A percentile compares a stretch with the other conserved stretches of the same genome.
These are phyloP conservation scores for Suhomyces atakaporum DNA, from an alignment of 1,139 yeast genomes.

Conservation along the genomic window DNA sequence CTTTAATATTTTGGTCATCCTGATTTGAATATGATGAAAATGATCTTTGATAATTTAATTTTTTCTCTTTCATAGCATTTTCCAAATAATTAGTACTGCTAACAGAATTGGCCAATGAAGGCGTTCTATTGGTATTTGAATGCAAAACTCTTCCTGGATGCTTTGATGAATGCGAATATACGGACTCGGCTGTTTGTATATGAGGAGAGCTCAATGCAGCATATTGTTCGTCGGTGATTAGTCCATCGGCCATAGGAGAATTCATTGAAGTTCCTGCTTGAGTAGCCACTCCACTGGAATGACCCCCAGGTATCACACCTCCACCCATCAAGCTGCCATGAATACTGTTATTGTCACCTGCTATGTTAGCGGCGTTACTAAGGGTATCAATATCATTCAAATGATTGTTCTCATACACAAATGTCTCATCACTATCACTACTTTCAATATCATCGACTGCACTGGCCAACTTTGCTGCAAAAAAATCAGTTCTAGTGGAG, in stretches of 20 bases:
- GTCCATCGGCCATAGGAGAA: conserved; percentile 9
- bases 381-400: conserved; percentile 23
- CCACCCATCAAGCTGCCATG: conserved; percentile 15
- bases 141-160: conserved; percentile 4
- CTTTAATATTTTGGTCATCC: conserved; percentile 11
- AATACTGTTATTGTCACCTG: conserved; percentile 15
- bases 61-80: conserved; percentile 18
- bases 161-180: conserved; percentile 19
- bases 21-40: conserved; percentile 18
- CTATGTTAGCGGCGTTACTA: conserved; percentile 12
- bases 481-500: conserved; percentile 79
- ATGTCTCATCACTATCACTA: conserved; percentile 89
- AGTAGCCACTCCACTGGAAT: conserved; percentile 9
- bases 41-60: conserved; percentile 16
- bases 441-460: conserved; percentile 90
- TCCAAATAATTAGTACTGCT: conserved; percentile 26
- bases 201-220: conserved; percentile 9
- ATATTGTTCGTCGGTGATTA: conserved; percentile 8
- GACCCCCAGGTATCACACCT: conserved; percentile 1
- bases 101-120: conserved; percentile 24
- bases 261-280: conserved; percentile 8
- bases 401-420: conserved; percentile 74
- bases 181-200: conserved; percentile 12
- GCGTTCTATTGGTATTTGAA: conserved; percentile 15
- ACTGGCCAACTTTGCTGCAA: conserved; percentile 91